Base-by-base conservation (phyloP, 129 eudicot species). In the Chrysanthemum seticuspe region DNA sequence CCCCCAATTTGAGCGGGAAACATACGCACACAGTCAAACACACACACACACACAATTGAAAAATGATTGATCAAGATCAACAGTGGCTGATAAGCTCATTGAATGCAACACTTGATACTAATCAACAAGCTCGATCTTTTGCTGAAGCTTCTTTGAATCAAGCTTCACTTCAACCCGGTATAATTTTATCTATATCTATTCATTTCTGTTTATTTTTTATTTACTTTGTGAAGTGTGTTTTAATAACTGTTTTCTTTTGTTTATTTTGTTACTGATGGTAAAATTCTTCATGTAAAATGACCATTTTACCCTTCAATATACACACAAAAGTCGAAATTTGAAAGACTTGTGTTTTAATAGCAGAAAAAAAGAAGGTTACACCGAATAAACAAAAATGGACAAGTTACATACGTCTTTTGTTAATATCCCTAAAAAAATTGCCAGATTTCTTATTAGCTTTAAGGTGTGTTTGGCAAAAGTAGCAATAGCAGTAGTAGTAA, bases 71-170 rank as follows among this genome's bases (percentile, higher is more conserved):
- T 84, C 81, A 86, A 69, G 97, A 94, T 72, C 96, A 90, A 53
- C 97, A 88, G 69, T 94, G 99, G 97, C 76, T 94, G 31, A 78
- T 94, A 55, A 86, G 85, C 79, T 94, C 96, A 62, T 84, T 94
- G 80, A 94, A 83, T 67, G 97, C 99, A 6, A 85, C 97, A 21
- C 93, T 94, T 45, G 97, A 88, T 73, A 86, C 97, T 65, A 86
- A 83, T 81, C 91, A 90, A 13, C 92, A 90, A 84, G 82, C 85
- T 76, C 91, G 99, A 54, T 84, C 91, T 25, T 88, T 82, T 36
- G 96, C 97, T 13, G 97, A 91, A 78, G 79, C 96, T 21, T 84
- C 97, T 25, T 85, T 91, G 48, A 78, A 78, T 58, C 97, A 91
- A 73, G 97, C 97, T 4, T 86, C 96, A 4, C 86, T 80, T 76